Evolutionary conservation across 2,329 filamentous ascomycete species (phyloP).

Genomic region (Passalora sequoiae): DNA sequence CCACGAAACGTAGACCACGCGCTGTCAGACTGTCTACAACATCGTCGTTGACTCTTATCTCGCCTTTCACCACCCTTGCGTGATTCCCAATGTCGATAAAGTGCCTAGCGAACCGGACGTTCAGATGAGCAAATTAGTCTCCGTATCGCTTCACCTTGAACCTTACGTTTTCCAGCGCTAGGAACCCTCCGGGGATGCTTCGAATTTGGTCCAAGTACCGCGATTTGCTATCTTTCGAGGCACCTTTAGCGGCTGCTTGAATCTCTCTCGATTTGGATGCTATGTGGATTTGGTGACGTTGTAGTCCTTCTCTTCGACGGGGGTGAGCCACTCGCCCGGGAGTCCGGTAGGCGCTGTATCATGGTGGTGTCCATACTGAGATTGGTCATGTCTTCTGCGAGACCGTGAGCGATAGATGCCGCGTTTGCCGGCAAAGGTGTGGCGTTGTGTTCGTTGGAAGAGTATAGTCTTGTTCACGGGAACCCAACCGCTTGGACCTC

Average conservation of each 20-base stretch:
- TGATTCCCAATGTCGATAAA: conserved; percentile 46
- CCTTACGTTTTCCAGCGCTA: conserved; percentile 41
- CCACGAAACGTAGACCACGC: conserved; percentile 41
- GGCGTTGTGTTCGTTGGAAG: conserved; percentile 33
- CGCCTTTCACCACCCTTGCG: conserved; percentile 39
- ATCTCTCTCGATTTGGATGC: conserved; percentile 20
- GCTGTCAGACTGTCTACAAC: conserved; percentile 36
- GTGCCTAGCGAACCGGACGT: conserved; percentile 43
- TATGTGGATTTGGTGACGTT: conserved; percentile 16
- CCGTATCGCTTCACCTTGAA: conserved; percentile 40
- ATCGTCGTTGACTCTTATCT: conserved; percentile 44
- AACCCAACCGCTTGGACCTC: conserved; percentile 37
- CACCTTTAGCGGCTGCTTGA: conserved; percentile 30
- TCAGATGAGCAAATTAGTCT: conserved; percentile 37
- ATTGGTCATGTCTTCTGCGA: conserved; percentile 45
- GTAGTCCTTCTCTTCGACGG: conserved; percentile 17
- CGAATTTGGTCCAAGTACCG: conserved; percentile 26
- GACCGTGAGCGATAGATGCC: conserved; percentile 46
- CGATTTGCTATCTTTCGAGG: conserved; percentile 32
- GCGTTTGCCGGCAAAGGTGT: conserved; percentile 36
- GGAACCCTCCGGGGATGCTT: conserved; percentile 35
- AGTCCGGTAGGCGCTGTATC: conserved; percentile 41
- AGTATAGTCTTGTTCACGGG: conserved; percentile 37
- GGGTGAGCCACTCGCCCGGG: conserved; percentile 29
- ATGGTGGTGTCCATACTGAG: conserved; percentile 42